Evolutionary conservation across 768 basidiomycete species (phyloP).

Genomic region (Russula sp.): DNA sequence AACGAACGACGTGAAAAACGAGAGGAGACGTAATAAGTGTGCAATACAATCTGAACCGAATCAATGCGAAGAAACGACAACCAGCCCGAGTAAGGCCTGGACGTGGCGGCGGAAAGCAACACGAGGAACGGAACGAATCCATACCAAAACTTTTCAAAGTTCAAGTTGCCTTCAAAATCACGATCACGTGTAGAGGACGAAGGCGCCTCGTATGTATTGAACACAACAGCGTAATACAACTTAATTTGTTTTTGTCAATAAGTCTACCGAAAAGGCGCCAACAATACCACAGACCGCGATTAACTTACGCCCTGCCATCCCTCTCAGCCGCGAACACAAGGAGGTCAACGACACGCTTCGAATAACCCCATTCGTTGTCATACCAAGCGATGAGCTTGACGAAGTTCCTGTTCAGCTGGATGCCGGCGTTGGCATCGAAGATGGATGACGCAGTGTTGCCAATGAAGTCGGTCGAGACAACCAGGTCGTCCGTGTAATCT

Average conservation of each 20-base stretch:
- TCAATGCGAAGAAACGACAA: slow-evolving; percentile 7
- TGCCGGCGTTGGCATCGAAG: slow-evolving; percentile 93
- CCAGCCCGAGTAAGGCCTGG: slow-evolving; percentile 6
- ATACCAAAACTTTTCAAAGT: slow-evolving; percentile 8
- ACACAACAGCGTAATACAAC: slow-evolving; percentile 13
- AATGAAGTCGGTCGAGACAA: slow-evolving; percentile 93
- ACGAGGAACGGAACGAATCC: slow-evolving; percentile 6
- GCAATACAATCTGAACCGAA: slow-evolving; percentile 6
- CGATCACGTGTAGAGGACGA: slow-evolving; percentile 15
- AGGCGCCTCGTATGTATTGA: neutral
- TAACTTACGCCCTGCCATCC: slow-evolving; percentile 39
- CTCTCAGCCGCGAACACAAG: slow-evolving; percentile 72
- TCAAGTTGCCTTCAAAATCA: slow-evolving; percentile 1
- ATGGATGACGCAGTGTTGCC: slow-evolving; percentile 75
- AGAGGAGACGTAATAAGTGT: slow-evolving; percentile 10
- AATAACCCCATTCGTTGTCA: slow-evolving; percentile 96
- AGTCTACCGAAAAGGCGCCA: slow-evolving; percentile 8
- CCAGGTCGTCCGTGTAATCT: slow-evolving; percentile 87
- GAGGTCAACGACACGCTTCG: slow-evolving; percentile 86
- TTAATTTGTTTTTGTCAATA: slow-evolving; percentile 16
- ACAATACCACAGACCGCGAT: neutral
- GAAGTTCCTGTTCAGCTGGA: slow-evolving; percentile 85
- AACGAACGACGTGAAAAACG: slow-evolving; percentile 17
- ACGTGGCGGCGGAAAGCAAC: slow-evolving; percentile 20
- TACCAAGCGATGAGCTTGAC: slow-evolving; percentile 97